These are phyloP conservation scores for Cytospora chrysosperma DNA, from an alignment of 2,329 filamentous ascomycete genomes.

Conservation along the genomic window DNA sequence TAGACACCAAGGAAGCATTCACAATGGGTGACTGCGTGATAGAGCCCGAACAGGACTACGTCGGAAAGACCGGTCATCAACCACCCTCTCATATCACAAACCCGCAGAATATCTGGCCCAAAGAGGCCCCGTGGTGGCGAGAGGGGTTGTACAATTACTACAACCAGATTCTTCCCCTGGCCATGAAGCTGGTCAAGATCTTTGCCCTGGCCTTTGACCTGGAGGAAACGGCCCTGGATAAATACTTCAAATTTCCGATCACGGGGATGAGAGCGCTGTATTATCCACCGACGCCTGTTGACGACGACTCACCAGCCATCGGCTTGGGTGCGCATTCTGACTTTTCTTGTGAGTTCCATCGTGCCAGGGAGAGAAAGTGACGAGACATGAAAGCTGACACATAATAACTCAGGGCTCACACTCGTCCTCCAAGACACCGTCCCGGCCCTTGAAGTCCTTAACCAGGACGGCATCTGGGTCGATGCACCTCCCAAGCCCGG, in stretches of 20 bases:
- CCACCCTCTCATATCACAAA: constrained; percentile 31
- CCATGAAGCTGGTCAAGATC: constrained; percentile 34
- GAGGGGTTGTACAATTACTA: constrained; percentile 38
- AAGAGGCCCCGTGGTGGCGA: constrained; percentile 33
- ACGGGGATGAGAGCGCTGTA: constrained; percentile 42
- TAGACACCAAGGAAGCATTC: constrained; percentile 37
- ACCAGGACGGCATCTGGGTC: constrained; percentile 41
- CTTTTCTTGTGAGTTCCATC: constrained; percentile 34
- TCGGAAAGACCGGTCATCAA: constrained; percentile 29
- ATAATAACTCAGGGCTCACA: constrained; percentile 33
- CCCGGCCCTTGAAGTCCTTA: constrained; percentile 39
- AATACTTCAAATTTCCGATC: constrained; percentile 39
- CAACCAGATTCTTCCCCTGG: constrained; percentile 31
- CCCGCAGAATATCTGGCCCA: constrained; percentile 38
- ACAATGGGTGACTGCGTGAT: constrained; percentile 38
- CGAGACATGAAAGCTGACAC: background rate
- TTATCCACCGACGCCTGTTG: constrained; percentile 37
- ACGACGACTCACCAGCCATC: constrained; percentile 30
- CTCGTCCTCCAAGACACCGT: constrained; percentile 36
- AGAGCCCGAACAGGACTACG: constrained; percentile 38
- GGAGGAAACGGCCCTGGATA: constrained; percentile 39
- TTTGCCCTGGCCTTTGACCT: constrained; percentile 41
- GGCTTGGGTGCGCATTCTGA: constrained; percentile 43
- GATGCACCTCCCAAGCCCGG: constrained; percentile 36
- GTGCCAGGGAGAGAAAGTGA: background rate